Conservation (phyloP, 2,329 filamentous ascomycete genomes). For the Beauveria asiatica region DNA sequence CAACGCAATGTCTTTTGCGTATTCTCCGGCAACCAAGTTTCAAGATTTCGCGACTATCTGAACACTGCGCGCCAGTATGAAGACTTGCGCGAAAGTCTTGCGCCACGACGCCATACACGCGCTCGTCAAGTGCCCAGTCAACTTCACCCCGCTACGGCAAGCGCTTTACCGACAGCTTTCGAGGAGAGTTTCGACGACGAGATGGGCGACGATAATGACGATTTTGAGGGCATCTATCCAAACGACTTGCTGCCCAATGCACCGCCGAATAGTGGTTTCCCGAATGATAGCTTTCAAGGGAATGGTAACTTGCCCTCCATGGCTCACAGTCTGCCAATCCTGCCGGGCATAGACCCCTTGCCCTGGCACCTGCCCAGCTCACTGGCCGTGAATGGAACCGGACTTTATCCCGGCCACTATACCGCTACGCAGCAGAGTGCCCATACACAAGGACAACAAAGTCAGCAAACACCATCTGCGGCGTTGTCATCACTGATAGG, state of each 20-base stretch:
- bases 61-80: constrained; percentile 48
- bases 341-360: not conserved
- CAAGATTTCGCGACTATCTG: constrained; percentile 67
- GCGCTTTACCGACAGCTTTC: constrained; percentile 16
- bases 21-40: constrained; percentile 82
- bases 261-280: constrained; percentile 1
- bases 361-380: not conserved
- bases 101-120: constrained; percentile 13
- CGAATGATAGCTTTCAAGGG: not conserved
- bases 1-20: constrained; percentile 96
- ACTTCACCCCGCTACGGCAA: constrained; percentile 12
- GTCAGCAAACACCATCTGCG: constrained; percentile 14
- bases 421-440: not conserved
- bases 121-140: constrained; percentile 2
- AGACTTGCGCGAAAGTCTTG: constrained; percentile 29
- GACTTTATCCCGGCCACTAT: not conserved
- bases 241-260: constrained; percentile 30
- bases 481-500: constrained; percentile 21
- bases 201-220: constrained; percentile 36
- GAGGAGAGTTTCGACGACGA: constrained; percentile 34
- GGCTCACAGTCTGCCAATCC: constrained; percentile 5
- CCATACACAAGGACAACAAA: constrained; percentile 12
- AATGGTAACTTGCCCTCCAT: not conserved
- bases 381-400: not conserved
- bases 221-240: constrained; percentile 32